Percentiles rank a stretch among this genome's conserved stretches.
Evolutionary conservation across 257 asterid genomes (phyloP).

Genomic region (Leptodermis oblonga): DNA sequence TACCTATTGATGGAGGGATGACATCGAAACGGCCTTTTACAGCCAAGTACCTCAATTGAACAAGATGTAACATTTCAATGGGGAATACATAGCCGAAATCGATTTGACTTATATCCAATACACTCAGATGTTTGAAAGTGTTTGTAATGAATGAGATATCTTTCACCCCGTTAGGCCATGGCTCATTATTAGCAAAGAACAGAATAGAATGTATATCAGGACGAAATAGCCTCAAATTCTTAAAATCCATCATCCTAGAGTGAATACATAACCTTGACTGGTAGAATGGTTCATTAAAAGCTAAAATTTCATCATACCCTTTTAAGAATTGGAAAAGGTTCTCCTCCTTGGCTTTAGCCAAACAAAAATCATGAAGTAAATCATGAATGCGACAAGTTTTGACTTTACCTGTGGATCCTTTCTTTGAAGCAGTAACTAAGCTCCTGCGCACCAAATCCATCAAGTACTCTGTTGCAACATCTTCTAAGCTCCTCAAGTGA

Average conservation of each 20-base stretch:
- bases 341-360: neutral
- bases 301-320: neutral
- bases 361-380: neutral
- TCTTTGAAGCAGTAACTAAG: neutral
- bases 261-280: neutral
- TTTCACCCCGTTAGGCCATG: neutral
- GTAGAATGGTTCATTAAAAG: neutral
- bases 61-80: neutral
- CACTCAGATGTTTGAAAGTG: neutral
- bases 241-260: neutral
- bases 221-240: neutral
- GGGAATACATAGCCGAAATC: neutral
- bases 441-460: neutral
- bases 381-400: slow-evolving; percentile 1
- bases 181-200: neutral
- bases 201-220: neutral
- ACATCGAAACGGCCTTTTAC: neutral
- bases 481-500: neutral
- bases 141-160: neutral
- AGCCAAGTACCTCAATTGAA: neutral
- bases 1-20: neutral
- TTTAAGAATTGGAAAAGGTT: neutral
- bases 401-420: neutral
- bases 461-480: too few species aligned
- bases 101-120: neutral